Evolutionary conservation across 768 basidiomycete species (phyloP).

Genomic region (Trametes elegans): DNA sequence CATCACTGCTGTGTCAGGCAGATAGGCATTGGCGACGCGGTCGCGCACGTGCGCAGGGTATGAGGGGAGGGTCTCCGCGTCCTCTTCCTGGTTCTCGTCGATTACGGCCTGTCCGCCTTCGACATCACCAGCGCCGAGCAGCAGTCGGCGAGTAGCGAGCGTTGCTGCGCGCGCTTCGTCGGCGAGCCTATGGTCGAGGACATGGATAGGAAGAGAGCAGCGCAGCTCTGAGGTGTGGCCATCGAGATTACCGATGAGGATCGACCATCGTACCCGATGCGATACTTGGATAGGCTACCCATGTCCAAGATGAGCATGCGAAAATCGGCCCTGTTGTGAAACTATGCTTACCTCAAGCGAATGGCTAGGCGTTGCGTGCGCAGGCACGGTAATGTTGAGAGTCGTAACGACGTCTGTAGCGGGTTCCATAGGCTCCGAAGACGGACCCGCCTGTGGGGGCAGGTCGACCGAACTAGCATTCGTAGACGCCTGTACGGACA

Average conservation of each 20-base stretch:
- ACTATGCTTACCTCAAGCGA: conserved; percentile 45
- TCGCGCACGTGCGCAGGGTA: conserved; percentile 90
- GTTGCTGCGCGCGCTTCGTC: conserved; percentile 75
- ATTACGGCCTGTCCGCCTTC: conserved; percentile 28
- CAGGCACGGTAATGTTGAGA: conserved; percentile 59
- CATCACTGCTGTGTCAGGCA: conserved; percentile 61
- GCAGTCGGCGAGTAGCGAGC: conserved; percentile 69
- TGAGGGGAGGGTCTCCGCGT: conserved; percentile 77
- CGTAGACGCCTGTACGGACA: conserved; percentile 6
- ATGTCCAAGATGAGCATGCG: not conserved
- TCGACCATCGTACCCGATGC: conserved; percentile 81
- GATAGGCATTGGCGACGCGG: conserved; percentile 76
- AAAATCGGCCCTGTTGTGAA: not conserved
- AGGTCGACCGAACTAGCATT: conserved; percentile 5
- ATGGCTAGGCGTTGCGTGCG: conserved; percentile 66
- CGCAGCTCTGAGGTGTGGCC: conserved; percentile 94
- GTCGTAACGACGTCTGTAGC: conserved; percentile 56
- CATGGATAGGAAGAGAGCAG: conserved; percentile 85
- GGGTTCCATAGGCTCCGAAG: conserved; percentile 14
- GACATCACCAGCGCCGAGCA: conserved; percentile 45
- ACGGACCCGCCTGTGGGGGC: conserved; percentile 12
- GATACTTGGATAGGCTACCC: conserved; percentile 63
- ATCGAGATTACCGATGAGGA: conserved; percentile 80
- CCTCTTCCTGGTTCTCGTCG: conserved; percentile 45
- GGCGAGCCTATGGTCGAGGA: conserved; percentile 72